These are phyloP conservation scores for Pleurotus platypus DNA, from an alignment of 768 basidiomycete genomes.

Conservation along the genomic window DNA sequence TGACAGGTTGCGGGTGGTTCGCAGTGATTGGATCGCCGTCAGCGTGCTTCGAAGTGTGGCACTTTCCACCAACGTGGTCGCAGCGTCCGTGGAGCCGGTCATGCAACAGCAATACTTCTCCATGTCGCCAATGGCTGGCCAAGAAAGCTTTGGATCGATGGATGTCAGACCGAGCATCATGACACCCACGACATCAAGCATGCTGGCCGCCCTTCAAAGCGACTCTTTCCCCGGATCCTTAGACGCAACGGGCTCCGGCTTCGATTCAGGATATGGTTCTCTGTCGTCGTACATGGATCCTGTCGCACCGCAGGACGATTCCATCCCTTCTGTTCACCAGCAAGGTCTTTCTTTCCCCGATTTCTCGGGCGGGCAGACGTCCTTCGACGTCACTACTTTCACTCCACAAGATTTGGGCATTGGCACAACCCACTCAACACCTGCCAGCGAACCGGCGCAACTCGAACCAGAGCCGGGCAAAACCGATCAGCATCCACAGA, in stretches of 20 bases:
- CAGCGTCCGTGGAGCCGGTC: conserved; percentile 86
- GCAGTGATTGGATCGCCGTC: conserved; percentile 87
- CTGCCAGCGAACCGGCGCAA: conserved; percentile 54
- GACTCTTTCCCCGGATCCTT: conserved; percentile 69
- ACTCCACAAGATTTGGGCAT: conserved; percentile 65
- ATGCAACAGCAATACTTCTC: conserved; percentile 83
- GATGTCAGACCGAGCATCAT: conserved; percentile 62
- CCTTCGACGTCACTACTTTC: conserved; percentile 73
- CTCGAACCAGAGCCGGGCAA: conserved; percentile 60
- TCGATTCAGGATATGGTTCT: conserved; percentile 67
- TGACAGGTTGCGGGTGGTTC: conserved; percentile 14
- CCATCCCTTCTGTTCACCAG: conserved; percentile 54
- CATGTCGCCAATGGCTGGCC: conserved; percentile 85
- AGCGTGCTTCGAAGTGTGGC: conserved; percentile 86
- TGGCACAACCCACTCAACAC: conserved; percentile 43
- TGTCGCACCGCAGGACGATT: conserved; percentile 59
- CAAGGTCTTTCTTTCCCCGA: conserved; percentile 69
- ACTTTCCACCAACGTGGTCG: conserved; percentile 86
- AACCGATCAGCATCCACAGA: conserved; percentile 44
- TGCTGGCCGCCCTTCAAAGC: conserved; percentile 84
- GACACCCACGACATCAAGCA: conserved; percentile 85
- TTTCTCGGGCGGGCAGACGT: conserved; percentile 54
- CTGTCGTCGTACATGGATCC: conserved; percentile 73
- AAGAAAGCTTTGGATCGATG: conserved; percentile 69
- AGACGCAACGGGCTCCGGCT: conserved; percentile 59